These are phyloP conservation scores for Cladosporium sp. DNA, from an alignment of 2,329 filamentous ascomycete species.

Conservation along the genomic window DNA sequence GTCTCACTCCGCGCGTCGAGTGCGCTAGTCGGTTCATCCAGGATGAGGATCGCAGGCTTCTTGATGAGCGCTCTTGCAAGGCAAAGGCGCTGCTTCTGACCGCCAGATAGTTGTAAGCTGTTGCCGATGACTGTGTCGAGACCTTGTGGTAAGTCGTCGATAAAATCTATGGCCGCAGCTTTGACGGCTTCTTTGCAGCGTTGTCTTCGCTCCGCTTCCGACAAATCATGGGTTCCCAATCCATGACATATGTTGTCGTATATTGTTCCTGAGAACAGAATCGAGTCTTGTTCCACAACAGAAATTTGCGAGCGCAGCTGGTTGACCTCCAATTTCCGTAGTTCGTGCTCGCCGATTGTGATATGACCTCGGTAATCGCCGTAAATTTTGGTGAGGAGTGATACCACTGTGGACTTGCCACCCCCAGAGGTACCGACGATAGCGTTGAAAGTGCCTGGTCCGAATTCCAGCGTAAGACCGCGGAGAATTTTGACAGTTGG, in stretches of 20 bases:
- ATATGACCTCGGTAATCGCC: slow-evolving; percentile 44
- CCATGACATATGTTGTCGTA: slow-evolving; percentile 48
- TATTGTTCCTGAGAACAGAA: slow-evolving; percentile 47
- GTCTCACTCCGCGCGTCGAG: slow-evolving; percentile 47
- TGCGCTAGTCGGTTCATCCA: slow-evolving; percentile 50
- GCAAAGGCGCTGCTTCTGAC: slow-evolving; percentile 49
- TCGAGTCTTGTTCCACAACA: slow-evolving; percentile 48
- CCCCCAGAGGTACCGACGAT: slow-evolving; percentile 48
- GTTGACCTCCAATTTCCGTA: slow-evolving; percentile 39
- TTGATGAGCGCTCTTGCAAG: slow-evolving; percentile 49
- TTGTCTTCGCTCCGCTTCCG: slow-evolving; percentile 27
- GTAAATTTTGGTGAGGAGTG: slow-evolving; percentile 46
- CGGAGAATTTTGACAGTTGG: slow-evolving; percentile 44
- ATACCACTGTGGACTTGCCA: slow-evolving; percentile 47
- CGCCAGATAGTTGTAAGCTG: slow-evolving; percentile 47
- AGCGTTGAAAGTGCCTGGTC: slow-evolving; percentile 45
- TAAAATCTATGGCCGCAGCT: slow-evolving; percentile 46
- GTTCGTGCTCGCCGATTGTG: slow-evolving; percentile 41
- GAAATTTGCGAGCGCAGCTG: slow-evolving; percentile 44
- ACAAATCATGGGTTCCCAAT: slow-evolving; percentile 26
- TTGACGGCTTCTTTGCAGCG: slow-evolving; percentile 37
- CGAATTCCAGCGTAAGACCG: slow-evolving; percentile 39
- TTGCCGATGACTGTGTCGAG: slow-evolving; percentile 47
- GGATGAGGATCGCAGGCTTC: slow-evolving; percentile 46
- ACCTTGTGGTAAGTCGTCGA: slow-evolving; percentile 46